These are phyloP conservation scores for Nigrospora osmanthi DNA, from an alignment of 2,329 filamentous ascomycete genomes.

Conservation along the genomic window DNA sequence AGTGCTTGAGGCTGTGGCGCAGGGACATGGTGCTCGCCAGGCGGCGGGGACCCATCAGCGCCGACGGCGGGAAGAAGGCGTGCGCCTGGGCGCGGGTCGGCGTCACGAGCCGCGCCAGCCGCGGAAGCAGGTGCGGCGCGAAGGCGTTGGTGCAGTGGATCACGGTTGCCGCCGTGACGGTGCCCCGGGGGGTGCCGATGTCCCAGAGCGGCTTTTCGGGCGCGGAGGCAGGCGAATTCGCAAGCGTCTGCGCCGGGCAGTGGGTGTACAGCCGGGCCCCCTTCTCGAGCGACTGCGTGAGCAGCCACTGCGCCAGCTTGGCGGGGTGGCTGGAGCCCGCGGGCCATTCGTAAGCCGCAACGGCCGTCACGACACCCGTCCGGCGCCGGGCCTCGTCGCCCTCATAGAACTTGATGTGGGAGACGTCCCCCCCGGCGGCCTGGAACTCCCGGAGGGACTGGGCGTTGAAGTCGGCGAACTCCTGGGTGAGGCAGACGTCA, in stretches of 20 bases:
- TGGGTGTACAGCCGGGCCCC: constrained; percentile 16
- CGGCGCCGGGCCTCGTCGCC: constrained; percentile 27
- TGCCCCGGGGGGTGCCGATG: too few species aligned
- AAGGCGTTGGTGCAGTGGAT: too few species aligned
- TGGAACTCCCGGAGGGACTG: constrained; percentile 28
- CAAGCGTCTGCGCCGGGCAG: too few species aligned
- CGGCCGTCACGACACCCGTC: constrained; percentile 26
- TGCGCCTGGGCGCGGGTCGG: constrained; percentile 11
- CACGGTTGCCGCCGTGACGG: too few species aligned
- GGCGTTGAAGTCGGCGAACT: constrained; percentile 35
- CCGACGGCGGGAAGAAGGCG: constrained; percentile 28
- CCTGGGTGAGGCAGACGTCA: constrained; percentile 37
- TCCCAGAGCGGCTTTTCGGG: too few species aligned
- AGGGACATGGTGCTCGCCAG: constrained; percentile 34
- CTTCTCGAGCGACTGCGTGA: constrained; percentile 24
- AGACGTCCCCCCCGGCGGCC: constrained; percentile 33
- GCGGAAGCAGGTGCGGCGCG: too few species aligned
- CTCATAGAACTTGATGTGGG: constrained; percentile 29
- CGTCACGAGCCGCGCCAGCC: too few species aligned
- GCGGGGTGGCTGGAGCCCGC: constrained; percentile 40
- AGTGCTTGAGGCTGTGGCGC: constrained; percentile 35
- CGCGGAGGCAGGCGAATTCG: too few species aligned
- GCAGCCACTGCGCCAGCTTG: constrained; percentile 39
- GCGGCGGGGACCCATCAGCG: constrained; percentile 23
- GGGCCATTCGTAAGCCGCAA: constrained; percentile 43